Percentiles rank a stretch among this genome's conserved stretches.
These are phyloP conservation scores for Phoma sp. DNA, from an alignment of 2,329 filamentous ascomycete genomes.

Conservation along the genomic window DNA sequence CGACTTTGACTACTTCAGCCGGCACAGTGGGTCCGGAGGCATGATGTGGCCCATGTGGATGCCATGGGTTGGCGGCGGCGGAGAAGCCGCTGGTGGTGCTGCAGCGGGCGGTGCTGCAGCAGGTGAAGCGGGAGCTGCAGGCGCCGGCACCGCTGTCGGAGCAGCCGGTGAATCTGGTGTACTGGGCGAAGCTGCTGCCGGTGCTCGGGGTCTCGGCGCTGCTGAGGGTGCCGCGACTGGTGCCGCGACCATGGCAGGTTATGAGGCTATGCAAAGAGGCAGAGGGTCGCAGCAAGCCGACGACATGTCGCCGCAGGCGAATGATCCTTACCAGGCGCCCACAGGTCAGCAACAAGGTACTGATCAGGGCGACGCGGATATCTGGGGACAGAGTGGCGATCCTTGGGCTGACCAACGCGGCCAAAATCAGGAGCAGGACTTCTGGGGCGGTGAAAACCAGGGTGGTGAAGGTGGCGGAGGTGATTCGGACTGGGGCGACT, in stretches of 20 bases:
- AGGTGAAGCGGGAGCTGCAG: conserved; percentile 46
- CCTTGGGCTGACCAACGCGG: conserved; percentile 29
- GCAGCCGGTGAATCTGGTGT: conserved; percentile 53
- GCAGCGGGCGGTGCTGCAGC: conserved; percentile 51
- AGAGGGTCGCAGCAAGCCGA: conserved; percentile 39
- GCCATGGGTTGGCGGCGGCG: conserved; percentile 53
- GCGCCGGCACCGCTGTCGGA: conserved; percentile 42
- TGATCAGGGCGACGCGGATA: conserved; percentile 29
- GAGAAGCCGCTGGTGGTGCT: conserved; percentile 44
- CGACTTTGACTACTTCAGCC: conserved; percentile 72
- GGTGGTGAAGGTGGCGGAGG: conserved; percentile 45
- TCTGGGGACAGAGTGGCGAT: conserved; percentile 38
- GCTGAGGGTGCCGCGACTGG: conserved; percentile 56
- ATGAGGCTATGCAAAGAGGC: conserved; percentile 67
- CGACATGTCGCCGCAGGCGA: conserved; percentile 35
- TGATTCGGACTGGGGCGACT: conserved; percentile 35
- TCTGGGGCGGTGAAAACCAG: conserved; percentile 34
- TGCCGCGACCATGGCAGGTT: conserved; percentile 67
- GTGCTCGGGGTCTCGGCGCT: conserved; percentile 47
- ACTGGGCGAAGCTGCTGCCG: conserved; percentile 57
- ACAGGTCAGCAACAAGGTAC: conserved; percentile 28
- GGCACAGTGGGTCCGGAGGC: conserved; percentile 59
- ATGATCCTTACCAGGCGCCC: conserved; percentile 29
- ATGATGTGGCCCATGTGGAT: conserved; percentile 58
- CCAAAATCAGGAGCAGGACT: conserved; percentile 30